These are phyloP conservation scores for Tolypocladium ophioglossoides DNA, from an alignment of 2,329 filamentous ascomycete species.

Conservation along the genomic window DNA sequence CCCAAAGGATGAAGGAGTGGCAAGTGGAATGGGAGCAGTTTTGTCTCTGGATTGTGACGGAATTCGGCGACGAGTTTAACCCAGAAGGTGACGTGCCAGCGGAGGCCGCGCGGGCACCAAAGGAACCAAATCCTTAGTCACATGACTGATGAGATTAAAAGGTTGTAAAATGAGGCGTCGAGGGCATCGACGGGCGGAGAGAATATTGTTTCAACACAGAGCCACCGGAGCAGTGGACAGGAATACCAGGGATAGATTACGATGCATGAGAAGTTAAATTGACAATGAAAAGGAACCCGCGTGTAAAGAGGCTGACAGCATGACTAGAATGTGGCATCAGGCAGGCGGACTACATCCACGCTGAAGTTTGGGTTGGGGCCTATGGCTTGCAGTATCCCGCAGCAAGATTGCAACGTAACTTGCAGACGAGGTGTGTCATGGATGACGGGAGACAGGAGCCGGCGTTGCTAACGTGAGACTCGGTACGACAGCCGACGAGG, in stretches of 20 bases:
- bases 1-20: slow-evolving; percentile 67
- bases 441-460: background rate
- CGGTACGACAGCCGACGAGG: background rate
- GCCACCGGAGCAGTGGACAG: background rate
- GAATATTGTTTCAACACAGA: background rate
- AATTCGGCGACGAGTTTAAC: slow-evolving; percentile 58
- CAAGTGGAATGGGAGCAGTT: slow-evolving; percentile 76
- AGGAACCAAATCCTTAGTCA: background rate
- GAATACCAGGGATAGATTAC: background rate
- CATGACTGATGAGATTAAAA: background rate
- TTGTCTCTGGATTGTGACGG: slow-evolving; percentile 78
- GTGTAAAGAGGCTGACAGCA: background rate
- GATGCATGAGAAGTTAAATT: background rate
- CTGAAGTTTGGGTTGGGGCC: background rate
- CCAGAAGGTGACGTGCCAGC: slow-evolving; percentile 8
- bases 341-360: background rate
- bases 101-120: background rate
- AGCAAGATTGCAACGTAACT: background rate
- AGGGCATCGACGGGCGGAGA: background rate
- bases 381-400: background rate
- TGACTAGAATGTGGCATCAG: background rate
- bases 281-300: background rate
- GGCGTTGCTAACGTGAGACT: background rate
- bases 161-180: background rate
- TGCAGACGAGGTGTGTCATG: background rate